Evolutionary conservation across 805 yeast genomes (phyloP), one percentile per base, ranked within the genome.

Genomic region (Lipomyces kockii): DNA sequence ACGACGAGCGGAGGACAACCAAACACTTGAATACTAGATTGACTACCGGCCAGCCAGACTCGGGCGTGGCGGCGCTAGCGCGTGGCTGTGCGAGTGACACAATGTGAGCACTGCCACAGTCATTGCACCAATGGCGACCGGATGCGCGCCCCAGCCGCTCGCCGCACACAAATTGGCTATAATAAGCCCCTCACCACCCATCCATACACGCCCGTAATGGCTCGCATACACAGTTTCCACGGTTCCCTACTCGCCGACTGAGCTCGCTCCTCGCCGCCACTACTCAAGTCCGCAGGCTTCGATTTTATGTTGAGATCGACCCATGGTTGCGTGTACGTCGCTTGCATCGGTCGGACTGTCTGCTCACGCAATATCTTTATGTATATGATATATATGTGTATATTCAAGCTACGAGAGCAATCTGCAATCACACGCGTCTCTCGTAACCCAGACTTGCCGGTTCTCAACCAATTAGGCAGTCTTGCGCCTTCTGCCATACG

Each of bases 121-220:
- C 14, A 25, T 7, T 12, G n/a, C 53, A 29, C 55, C 55, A 52
- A 52, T 52, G 17, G 34, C 34, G 34, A 29, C 9, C 5, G 29
- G 34, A 34, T 12, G 34, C n/a, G 34, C n/a, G 25, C 55, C 55
- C 55, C 55, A 25, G 55, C 29, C 55, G 34, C 34, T 22, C 55
- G 34, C 55, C 55, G 49, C 49, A 43, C 49, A 8, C 22, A 0
- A 7, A n/a, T n/a, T 17, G 49, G 8, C 6, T 43, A 3, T 6
- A 17, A 7, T 17, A 7, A 6, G 8, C 20, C 20, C 39, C 22
- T 43, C 49, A 43, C 49, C 49, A n/a, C 49, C 11, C 49, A 43
- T 43, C 20, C n/a, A 8, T n/a, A 43, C 49, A 43, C 20, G 49
- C 22, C 7, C 11, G 11, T 8, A 17, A 17, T n/a, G 25, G 11